Evolutionary conservation across 2,329 filamentous ascomycete species (phyloP), one percentile per base, ranked within the genome.

Genomic region (Alternaria brassicicola): DNA sequence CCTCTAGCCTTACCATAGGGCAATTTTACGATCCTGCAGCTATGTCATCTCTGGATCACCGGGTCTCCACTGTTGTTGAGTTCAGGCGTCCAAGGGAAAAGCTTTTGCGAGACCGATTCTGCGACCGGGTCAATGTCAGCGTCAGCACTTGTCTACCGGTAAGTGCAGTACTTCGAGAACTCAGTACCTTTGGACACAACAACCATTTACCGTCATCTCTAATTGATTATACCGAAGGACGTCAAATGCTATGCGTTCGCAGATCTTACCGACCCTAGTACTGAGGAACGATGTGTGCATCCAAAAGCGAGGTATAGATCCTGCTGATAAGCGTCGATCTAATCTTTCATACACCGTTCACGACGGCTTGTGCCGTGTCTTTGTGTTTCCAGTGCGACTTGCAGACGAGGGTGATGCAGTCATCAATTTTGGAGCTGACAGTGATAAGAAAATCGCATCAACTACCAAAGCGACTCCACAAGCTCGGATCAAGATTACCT

Each of bases 31-130:
- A 43, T 28, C 23, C 26, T 31, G 36, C 35, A 54, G 36, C 23
- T 17, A 41, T 7, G 19, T 26, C 9, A n/a, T 26, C 23, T 23
- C 57, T 46, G 49, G 8, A 26, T 59, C 30, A 33, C 41, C 41
- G 56, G 21, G 41, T 46, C 43, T 54, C 59, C 56, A 54, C 51
- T 53, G 48, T 26, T 47, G 25, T 25, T 51, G 47, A 42, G 25
- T 45, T 43, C 19, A 48, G 50, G 47, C 55, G 43, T 49, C 43
- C 55, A 17, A 54, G 50, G 30, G 30, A 49, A 47, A 33, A 35
- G 42, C 42, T 21, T 43, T 52, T 28, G 26, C 42, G 30, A 47
- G 19, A 47, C 13, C 28, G 43, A 47, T 47, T 10, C 30, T 47
- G 13, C 43, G 30, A n/a, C 19, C n/a, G 12, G 28, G 26, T 30